Percentiles rank a stretch among this genome's conserved stretches.
These are phyloP conservation scores for Mallotus repandus DNA, from an alignment of 441 rosid species.

Conservation along the genomic window DNA sequence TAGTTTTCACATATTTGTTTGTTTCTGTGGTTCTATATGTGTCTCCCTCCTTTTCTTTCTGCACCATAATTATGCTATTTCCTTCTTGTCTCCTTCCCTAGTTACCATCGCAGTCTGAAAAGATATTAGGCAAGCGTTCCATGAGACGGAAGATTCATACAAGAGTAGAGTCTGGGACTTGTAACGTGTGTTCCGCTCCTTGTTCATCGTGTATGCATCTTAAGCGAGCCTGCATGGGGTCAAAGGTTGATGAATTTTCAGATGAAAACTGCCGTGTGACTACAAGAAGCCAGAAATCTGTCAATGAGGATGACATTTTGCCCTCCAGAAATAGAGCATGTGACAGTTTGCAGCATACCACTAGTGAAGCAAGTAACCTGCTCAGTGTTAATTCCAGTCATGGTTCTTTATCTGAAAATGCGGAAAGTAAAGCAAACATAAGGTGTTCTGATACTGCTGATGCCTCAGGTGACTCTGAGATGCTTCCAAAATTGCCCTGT, in stretches of 20 bases:
- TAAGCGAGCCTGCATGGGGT: constrained; percentile 48
- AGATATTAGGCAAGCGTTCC: constrained; percentile 47
- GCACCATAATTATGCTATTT: background rate
- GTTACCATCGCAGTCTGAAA: constrained; percentile 40
- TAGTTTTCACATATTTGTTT: background rate
- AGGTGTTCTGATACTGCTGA: constrained; percentile 45
- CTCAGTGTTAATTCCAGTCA: constrained; percentile 47
- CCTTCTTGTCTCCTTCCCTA: constrained; percentile 16
- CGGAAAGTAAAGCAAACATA: constrained; percentile 51
- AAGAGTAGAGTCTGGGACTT: constrained; percentile 71
- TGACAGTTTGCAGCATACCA: constrained; percentile 40
- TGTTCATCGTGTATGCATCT: constrained; percentile 90
- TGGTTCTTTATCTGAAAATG: constrained; percentile 58
- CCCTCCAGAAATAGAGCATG: constrained; percentile 30
- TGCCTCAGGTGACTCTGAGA: constrained; percentile 41
- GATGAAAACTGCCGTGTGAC: constrained; percentile 61
- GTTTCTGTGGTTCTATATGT: background rate
- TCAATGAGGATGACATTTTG: constrained; percentile 43
- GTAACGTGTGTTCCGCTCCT: constrained; percentile 79
- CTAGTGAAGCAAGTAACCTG: constrained; percentile 69
- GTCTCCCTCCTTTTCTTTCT: background rate
- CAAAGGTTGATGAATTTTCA: constrained; percentile 54
- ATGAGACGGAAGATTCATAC: constrained; percentile 48
- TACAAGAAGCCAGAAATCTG: constrained; percentile 57
- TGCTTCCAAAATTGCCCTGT: constrained; percentile 32